Conservation (phyloP, 176 grass and related monocot genomes). For the Panicum miliaceum region DNA sequence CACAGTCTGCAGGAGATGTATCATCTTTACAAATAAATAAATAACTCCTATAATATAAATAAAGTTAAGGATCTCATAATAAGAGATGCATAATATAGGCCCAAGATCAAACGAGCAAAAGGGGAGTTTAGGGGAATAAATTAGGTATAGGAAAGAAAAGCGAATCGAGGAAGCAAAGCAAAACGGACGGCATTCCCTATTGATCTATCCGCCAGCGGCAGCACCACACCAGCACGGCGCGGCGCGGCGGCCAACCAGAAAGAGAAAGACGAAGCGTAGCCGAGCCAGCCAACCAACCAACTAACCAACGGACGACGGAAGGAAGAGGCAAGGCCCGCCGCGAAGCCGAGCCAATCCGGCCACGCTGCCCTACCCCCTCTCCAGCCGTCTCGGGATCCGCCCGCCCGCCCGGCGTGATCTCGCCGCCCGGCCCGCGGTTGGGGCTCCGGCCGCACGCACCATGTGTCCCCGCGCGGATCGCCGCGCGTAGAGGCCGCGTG, state of each 20-base stretch:
- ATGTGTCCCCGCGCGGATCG: constrained; percentile 38
- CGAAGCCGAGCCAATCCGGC: constrained; percentile 25
- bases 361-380: background rate
- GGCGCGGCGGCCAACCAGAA: constrained; percentile 38
- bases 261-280: constrained; percentile 36
- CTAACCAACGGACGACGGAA: constrained; percentile 46
- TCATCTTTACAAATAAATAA: background rate
- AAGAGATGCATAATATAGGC: background rate
- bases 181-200: background rate
- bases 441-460: constrained; percentile 17
- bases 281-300: constrained; percentile 20
- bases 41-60: too few species aligned
- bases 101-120: background rate
- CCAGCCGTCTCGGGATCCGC: constrained; percentile 42
- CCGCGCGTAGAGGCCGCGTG: background rate
- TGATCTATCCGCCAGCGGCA: constrained; percentile 35
- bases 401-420: constrained; percentile 29
- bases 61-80: background rate
- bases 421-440: background rate
- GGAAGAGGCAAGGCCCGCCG: constrained; percentile 39
- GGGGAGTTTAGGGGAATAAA: background rate
- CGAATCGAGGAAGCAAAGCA: constrained; percentile 18
- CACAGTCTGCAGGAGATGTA: background rate
- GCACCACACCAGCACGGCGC: background rate
- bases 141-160: background rate